A percentile compares a stretch with the other conserved stretches of the same genome.
Evolutionary conservation across 1,139 yeast species (phyloP).

Genomic region (Pichia sp.): DNA sequence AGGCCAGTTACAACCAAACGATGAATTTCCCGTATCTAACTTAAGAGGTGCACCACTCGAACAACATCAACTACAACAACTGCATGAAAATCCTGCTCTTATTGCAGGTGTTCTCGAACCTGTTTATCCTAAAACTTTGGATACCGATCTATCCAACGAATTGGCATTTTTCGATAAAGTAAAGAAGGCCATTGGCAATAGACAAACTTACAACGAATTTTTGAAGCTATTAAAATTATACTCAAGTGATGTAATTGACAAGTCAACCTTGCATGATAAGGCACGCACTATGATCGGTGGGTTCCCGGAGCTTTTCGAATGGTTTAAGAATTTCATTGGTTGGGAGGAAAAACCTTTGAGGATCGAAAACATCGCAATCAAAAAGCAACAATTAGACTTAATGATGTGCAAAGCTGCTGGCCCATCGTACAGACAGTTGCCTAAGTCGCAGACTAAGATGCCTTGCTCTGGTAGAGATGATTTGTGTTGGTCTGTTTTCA

Average conservation of each 20-base stretch:
- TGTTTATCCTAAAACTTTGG: slow-evolving; percentile 60
- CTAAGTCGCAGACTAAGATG: slow-evolving; percentile 93
- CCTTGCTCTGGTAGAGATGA: slow-evolving; percentile 98
- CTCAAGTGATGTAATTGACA: slow-evolving; percentile 86
- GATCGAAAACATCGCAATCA: slow-evolving; percentile 83
- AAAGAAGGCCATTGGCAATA: slow-evolving; percentile 83
- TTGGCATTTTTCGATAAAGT: slow-evolving; percentile 87
- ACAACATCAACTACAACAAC: background rate
- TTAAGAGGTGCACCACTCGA: slow-evolving; percentile 35
- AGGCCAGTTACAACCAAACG: slow-evolving; percentile 29
- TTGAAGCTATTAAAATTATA: slow-evolving; percentile 79
- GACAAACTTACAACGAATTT: slow-evolving; percentile 87
- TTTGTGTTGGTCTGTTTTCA: slow-evolving; percentile 98
- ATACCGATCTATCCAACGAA: slow-evolving; percentile 71
- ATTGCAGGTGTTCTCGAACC: slow-evolving; percentile 89
- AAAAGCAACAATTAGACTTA: slow-evolving; percentile 84
- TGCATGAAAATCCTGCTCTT: slow-evolving; percentile 53
- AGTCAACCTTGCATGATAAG: slow-evolving; percentile 73
- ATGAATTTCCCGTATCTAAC: slow-evolving; percentile 53
- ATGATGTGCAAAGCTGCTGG: slow-evolving; percentile 86
- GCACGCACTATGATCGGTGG: slow-evolving; percentile 82
- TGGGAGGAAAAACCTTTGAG: slow-evolving; percentile 71
- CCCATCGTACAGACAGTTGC: slow-evolving; percentile 88
- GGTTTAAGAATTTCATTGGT: slow-evolving; percentile 93
- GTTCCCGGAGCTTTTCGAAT: slow-evolving; percentile 71